A percentile compares a stretch with the other conserved stretches of the same genome.
phyloP scores from a whole-genome alignment of 1,284 basidiomycete species.

The Earliella scabrosa region DNA sequence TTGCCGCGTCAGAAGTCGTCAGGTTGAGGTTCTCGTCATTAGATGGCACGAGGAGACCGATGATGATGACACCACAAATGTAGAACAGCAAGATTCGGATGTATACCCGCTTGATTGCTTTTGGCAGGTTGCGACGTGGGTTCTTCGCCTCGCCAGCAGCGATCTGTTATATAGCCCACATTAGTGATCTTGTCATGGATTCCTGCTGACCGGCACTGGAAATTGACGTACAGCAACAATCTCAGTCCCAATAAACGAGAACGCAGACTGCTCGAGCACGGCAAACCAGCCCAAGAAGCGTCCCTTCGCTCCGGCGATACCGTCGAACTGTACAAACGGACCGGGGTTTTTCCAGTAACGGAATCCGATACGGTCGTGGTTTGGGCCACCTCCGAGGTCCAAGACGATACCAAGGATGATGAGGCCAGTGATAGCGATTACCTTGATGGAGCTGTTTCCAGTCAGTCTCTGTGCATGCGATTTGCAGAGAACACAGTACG shows the following conservation, averaged over 20 bases:
- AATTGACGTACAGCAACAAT: conserved; percentile 68
- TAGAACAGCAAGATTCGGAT: conserved; percentile 80
- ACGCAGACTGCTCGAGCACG: conserved; percentile 65
- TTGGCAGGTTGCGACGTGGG: conserved; percentile 69
- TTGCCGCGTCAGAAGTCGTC: conserved; percentile 59
- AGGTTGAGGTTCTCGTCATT: conserved; percentile 62
- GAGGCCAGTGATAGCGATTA: conserved; percentile 52
- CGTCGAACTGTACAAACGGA: conserved; percentile 51
- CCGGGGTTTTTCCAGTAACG: conserved; percentile 61
- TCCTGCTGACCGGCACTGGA: not conserved
- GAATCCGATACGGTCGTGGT: conserved; percentile 53
- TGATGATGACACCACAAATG: conserved; percentile 58
- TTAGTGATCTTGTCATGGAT: not conserved
- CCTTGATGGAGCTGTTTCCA: conserved; percentile 58
- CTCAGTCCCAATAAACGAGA: conserved; percentile 79
- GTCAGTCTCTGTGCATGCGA: no score
- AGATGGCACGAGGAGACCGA: conserved; percentile 81
- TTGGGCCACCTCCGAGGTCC: conserved; percentile 62
- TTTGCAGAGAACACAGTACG: no score
- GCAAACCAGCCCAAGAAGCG: conserved; percentile 59
- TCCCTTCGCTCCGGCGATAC: conserved; percentile 52
- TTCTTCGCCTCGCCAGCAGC: conserved; percentile 82
- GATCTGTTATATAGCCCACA: conserved; percentile 46
- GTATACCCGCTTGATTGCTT: conserved; percentile 70
- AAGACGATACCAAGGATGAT: conserved; percentile 63